A percentile compares a stretch with the other conserved stretches of the same genome.
phyloP scores from a whole-genome alignment of 331 rosid genomes.

The Acacia concinna region DNA sequence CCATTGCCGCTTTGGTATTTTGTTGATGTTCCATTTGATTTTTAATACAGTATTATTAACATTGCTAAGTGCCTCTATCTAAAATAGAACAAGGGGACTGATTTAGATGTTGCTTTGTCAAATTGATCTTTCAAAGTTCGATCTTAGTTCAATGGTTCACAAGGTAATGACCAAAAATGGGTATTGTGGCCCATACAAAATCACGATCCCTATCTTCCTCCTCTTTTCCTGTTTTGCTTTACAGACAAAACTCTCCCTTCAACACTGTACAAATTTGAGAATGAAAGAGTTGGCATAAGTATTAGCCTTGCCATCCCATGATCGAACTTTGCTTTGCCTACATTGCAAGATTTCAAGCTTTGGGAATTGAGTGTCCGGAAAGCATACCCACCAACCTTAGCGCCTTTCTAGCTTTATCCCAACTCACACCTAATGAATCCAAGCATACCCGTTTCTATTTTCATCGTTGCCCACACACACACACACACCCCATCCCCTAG shows the following conservation, averaged over 20 bases:
- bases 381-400: not conserved
- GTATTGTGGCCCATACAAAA: not conserved
- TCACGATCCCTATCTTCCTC: not conserved
- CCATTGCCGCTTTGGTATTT: not conserved
- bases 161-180: not conserved
- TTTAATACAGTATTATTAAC: not conserved
- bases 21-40: not conserved
- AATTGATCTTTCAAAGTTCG: not conserved
- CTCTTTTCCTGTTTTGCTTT: not conserved
- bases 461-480: not conserved
- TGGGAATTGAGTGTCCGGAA: not conserved
- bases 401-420: not conserved
- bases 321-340: not conserved
- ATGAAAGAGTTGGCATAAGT: not conserved
- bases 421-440: not conserved
- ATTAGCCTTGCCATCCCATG: not conserved
- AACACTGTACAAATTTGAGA: not conserved
- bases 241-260: not conserved
- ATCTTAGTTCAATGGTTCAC: not conserved
- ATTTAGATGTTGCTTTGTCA: not conserved
- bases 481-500: not conserved
- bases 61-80: not conserved
- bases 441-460: not conserved
- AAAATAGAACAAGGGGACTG: not conserved
- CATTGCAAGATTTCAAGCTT: constrained; percentile 14